Base-by-base conservation (phyloP, 257 asterid species). In the Fraxinus quadrangulata region DNA sequence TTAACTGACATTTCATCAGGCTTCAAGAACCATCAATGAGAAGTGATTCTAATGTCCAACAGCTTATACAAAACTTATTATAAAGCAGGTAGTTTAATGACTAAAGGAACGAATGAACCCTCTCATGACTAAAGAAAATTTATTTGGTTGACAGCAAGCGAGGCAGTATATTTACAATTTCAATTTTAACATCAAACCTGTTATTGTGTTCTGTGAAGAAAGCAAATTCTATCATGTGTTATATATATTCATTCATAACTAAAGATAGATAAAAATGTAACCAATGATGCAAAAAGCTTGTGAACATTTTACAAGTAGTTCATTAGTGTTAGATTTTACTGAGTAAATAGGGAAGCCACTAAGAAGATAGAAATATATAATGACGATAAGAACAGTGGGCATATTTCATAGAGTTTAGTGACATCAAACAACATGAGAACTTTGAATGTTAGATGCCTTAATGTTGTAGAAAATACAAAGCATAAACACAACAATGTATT, bases 1-100 rank as follows among this genome's bases (percentile, higher is more conserved):
- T 26, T 12, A 77, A 63, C 67, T 54, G 40, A 75, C 66, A 82
- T 26, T 7, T 71, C 63, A 19, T 33, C 72, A 78, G 19, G 75
- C 23, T 16, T 33, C 56, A 31, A 49, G 23, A 67, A 51, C 26
- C 30, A 21, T 3, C 42, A 3, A 1, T 17, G 31, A 69, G 33
- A 30, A n/a, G 16, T 63, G 34, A 63, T 24, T 24, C 14, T 23
- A 24, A 24, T 23, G 14, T 21, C 7, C 66, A 61, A 63, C 68
- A 63, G 12, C 13, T 21, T 59, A 9, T 59, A 2, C 14, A 7
- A 2, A 59, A 23, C 31, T n/a, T 59, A 63, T 11, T 9, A 23
- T 26, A 24, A 63, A 63, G 13, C n/a, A 63, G 36, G 6, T 24
- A 24, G 69, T 2, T 31, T 5, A 24, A 63, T 63, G 34, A 3